phyloP scores from a whole-genome alignment of 169 alveolate species.

The Eimeria necatrix region DNA sequence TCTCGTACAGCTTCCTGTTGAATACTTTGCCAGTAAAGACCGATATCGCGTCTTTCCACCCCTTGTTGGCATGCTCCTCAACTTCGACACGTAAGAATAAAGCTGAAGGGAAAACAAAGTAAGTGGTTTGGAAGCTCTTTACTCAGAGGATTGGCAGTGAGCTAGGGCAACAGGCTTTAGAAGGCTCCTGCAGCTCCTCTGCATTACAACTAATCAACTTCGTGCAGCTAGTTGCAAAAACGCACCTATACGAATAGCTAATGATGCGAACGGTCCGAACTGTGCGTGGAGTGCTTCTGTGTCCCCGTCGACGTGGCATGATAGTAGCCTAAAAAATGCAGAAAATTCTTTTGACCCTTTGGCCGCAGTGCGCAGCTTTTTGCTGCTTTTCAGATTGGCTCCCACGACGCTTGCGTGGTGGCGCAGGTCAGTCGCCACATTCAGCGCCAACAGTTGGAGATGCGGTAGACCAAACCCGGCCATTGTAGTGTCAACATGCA shows the following conservation, averaged over 20 bases:
- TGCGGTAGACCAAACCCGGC: constrained; percentile 37
- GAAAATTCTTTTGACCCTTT: constrained; percentile 14
- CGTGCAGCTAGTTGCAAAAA: too few species aligned
- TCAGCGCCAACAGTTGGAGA: constrained; percentile 65
- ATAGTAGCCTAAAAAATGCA: constrained; percentile 51
- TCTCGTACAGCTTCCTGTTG: background rate
- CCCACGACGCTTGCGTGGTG: constrained; percentile 53
- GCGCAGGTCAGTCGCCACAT: constrained; percentile 46
- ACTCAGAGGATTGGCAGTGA: too few species aligned
- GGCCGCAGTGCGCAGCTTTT: constrained; percentile 51
- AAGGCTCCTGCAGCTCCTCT: too few species aligned
- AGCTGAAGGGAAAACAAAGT: background rate
- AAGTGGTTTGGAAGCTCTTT: too few species aligned
- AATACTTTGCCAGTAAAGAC: background rate
- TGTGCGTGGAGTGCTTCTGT: constrained; percentile 34
- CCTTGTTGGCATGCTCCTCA: constrained; percentile 51
- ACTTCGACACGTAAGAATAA: constrained; percentile 62
- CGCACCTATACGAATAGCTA: constrained; percentile 70
- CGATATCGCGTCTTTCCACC: constrained; percentile 37
- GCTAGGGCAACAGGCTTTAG: too few species aligned
- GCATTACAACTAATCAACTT: too few species aligned
- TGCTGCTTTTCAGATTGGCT: constrained; percentile 54
- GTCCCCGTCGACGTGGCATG: constrained; percentile 11
- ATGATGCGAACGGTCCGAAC: constrained; percentile 57
- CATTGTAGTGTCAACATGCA: background rate